A percentile compares a stretch with the other conserved stretches of the same genome.
Conservation (phyloP, 1,284 basidiomycete species). For the Puccinia hordei region DNA sequence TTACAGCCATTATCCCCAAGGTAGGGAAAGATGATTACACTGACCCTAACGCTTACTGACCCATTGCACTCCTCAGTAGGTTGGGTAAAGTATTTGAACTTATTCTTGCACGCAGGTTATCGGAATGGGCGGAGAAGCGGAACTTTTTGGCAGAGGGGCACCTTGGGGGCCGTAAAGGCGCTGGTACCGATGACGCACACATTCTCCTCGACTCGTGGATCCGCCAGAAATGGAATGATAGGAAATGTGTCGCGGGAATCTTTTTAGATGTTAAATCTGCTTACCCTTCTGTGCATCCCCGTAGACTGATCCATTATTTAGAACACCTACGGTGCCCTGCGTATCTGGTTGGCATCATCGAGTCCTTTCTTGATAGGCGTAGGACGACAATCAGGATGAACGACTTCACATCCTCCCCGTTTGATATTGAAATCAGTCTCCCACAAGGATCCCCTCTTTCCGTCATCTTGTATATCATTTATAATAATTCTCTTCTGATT, state of each 20-base stretch:
- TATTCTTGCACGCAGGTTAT: background rate
- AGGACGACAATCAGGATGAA: no score
- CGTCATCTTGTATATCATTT: conserved; percentile 10
- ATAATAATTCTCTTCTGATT: conserved; percentile 4
- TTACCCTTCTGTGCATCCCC: conserved; percentile 1
- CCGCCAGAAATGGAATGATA: no score
- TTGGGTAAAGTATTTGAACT: conserved; percentile 18
- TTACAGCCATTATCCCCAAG: no score
- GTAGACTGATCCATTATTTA: no score
- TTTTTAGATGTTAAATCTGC: conserved; percentile 21
- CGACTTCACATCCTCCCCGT: background rate
- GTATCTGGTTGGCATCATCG: no score
- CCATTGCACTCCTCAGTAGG: conserved; percentile 10
- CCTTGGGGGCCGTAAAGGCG: no score
- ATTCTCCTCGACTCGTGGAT: no score
- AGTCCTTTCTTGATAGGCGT: no score
- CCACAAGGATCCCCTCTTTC: conserved; percentile 5
- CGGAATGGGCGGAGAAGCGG: background rate
- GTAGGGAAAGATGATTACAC: conserved; percentile 22
- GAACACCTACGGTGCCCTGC: no score
- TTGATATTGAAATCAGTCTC: no score
- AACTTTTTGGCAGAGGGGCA: background rate
- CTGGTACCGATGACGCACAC: no score
- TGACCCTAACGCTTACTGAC: conserved; percentile 5
- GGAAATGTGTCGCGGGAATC: no score